These are phyloP conservation scores for Neurospora sublineolata DNA, from an alignment of 495 filamentous ascomycete genomes.

Conservation along the genomic window DNA sequence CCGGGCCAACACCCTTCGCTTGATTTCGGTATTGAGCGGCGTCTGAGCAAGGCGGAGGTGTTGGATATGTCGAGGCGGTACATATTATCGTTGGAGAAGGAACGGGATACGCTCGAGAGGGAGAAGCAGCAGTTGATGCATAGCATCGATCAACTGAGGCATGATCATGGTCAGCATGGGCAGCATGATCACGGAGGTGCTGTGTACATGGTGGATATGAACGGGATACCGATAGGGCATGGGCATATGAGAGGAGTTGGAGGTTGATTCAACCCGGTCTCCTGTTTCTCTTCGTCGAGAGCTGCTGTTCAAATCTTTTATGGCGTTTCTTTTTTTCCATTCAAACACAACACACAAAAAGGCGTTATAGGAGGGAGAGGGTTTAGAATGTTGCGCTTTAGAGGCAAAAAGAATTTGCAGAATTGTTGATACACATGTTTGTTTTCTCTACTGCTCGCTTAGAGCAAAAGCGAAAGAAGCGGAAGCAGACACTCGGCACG, in stretches of 20 bases:
- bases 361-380: not conserved
- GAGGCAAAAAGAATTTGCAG: not conserved
- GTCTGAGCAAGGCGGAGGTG: slow-evolving; percentile 37
- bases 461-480: too few relatives aligned
- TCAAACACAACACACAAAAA: not conserved
- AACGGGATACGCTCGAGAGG: slow-evolving; percentile 22
- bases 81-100: slow-evolving; percentile 29
- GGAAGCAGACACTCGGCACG: not conserved
- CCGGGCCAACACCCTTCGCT: not conserved
- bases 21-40: slow-evolving; percentile 21
- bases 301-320: not conserved
- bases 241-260: not conserved
- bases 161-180: not conserved
- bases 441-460: too few relatives aligned
- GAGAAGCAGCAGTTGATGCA: slow-evolving; percentile 24
- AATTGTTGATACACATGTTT: not conserved
- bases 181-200: not conserved
- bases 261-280: not conserved
- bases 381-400: not conserved
- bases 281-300: not conserved
- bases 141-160: slow-evolving; percentile 18
- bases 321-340: not conserved
- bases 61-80: slow-evolving; percentile 33
- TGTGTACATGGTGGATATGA: not conserved
- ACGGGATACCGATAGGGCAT: not conserved